phyloP scores from a whole-genome alignment of 352 stramenopile genomes.

The Phytophthora hybrid region DNA sequence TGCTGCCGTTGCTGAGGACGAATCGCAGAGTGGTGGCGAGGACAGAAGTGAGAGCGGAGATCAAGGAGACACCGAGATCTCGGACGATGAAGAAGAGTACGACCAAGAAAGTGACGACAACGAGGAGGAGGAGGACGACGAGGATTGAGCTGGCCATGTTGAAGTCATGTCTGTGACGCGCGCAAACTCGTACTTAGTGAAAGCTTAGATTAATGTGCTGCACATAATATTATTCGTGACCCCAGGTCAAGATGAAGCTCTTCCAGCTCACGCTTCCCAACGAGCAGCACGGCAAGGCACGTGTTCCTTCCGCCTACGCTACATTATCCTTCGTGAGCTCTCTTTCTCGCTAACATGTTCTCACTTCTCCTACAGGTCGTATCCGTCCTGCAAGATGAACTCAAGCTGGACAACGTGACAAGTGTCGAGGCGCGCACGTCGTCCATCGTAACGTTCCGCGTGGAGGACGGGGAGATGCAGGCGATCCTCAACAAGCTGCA shows the following conservation, averaged over 20 bases:
- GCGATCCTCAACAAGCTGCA: slow-evolving; percentile 84
- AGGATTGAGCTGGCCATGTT: slow-evolving; percentile 1
- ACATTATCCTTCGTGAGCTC: neutral
- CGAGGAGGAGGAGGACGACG: slow-evolving; percentile 9
- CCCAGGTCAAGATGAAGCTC: slow-evolving; percentile 74
- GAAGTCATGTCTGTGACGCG: slow-evolving; percentile 21
- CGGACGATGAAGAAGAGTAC: slow-evolving; percentile 18
- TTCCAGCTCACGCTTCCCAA: slow-evolving; percentile 90
- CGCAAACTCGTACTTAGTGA: slow-evolving; percentile 18
- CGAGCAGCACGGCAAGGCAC: slow-evolving; percentile 79
- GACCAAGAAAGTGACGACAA: slow-evolving; percentile 22
- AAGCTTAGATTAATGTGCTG: neutral
- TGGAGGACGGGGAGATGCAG: slow-evolving; percentile 89
- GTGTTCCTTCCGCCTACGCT: neutral
- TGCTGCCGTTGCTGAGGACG: neutral
- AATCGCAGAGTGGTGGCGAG: slow-evolving; percentile 17
- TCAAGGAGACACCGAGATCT: slow-evolving; percentile 33
- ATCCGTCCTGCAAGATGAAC: slow-evolving; percentile 80
- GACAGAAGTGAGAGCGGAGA: slow-evolving; percentile 34
- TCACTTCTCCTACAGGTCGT: slow-evolving; percentile 54
- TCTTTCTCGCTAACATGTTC: neutral
- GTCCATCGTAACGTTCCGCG: slow-evolving; percentile 88
- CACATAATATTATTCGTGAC: neutral
- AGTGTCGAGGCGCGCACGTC: slow-evolving; percentile 87
- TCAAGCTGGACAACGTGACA: slow-evolving; percentile 86